Evolutionary conservation across 2,329 filamentous ascomycete species (phyloP).

Genomic region (Immersiporthe knoxdaviesiana): DNA sequence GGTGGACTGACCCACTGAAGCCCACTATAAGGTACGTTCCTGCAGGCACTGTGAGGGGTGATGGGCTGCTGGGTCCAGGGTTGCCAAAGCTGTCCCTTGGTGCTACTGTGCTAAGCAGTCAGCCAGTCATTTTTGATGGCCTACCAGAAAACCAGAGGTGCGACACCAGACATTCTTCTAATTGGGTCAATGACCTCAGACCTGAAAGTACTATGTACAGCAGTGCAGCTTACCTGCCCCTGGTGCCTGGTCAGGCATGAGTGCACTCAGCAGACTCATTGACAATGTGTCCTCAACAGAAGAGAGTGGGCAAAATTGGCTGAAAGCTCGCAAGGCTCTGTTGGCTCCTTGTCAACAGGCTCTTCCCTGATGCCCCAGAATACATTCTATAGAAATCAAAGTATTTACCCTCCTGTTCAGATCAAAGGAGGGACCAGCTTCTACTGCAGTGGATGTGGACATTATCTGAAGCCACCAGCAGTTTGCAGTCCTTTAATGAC

Average conservation of each 20-base stretch:
- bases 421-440: too few relatives aligned
- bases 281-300: background rate
- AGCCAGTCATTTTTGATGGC: background rate
- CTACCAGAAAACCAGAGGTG: background rate
- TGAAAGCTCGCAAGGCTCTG: too few relatives aligned
- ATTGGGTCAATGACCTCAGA: background rate
- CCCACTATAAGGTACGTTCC: background rate
- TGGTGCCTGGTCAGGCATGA: background rate
- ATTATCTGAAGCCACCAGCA: too few relatives aligned
- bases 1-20: background rate
- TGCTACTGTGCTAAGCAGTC: background rate
- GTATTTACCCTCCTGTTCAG: too few relatives aligned
- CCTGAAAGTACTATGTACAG: too few relatives aligned
- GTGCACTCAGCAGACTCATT: background rate
- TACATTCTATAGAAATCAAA: too few relatives aligned
- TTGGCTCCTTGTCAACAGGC: too few relatives aligned
- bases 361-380: too few relatives aligned
- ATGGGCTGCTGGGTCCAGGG: background rate
- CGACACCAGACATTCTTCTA: background rate
- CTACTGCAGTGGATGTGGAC: too few relatives aligned
- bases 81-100: background rate
- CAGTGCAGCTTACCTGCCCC: background rate
- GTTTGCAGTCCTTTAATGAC: too few relatives aligned
- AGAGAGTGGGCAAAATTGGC: background rate
- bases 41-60: slow-evolving; percentile 5